Evolutionary conservation across 2,329 filamentous ascomycete species (phyloP).

Genomic region (Penicillium concentricum): DNA sequence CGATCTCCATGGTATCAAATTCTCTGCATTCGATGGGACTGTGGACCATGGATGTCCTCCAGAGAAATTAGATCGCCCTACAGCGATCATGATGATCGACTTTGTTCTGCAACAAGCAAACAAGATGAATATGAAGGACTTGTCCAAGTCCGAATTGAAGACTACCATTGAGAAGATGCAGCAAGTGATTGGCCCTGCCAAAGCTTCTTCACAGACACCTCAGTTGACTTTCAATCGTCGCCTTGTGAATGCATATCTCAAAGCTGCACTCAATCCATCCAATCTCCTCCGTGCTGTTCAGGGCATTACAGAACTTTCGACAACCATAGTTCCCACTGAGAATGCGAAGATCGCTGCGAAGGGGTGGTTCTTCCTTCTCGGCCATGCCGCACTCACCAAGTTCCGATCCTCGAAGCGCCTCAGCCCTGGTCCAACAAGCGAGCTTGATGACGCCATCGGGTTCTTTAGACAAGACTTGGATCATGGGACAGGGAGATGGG

Average conservation of each 20-base stretch:
- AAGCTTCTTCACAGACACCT: constrained; percentile 71
- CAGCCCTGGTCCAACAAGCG: constrained; percentile 75
- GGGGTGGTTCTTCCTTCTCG: constrained; percentile 90
- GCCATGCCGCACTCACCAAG: constrained; percentile 82
- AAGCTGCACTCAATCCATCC: constrained; percentile 77
- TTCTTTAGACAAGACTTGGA: constrained; percentile 81
- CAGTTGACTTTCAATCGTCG: constrained; percentile 85
- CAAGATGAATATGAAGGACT: constrained; percentile 82
- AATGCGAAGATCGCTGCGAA: constrained; percentile 69
- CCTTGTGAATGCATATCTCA: constrained; percentile 77
- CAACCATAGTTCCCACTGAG: constrained; percentile 68
- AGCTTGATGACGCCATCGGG: constrained; percentile 75
- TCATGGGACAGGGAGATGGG: constrained; percentile 78
- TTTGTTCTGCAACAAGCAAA: constrained; percentile 78
- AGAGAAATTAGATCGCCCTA: constrained; percentile 75
- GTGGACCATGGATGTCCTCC: constrained; percentile 76
- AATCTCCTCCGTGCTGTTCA: constrained; percentile 76
- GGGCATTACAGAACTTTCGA: constrained; percentile 72
- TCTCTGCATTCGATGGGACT: constrained; percentile 66
- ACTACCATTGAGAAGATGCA: constrained; percentile 91
- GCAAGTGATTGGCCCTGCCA: constrained; percentile 73
- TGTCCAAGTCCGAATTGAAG: constrained; percentile 88
- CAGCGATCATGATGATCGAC: constrained; percentile 78
- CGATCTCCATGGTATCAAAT: constrained; percentile 78
- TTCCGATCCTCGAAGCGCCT: constrained; percentile 78